Conservation (phyloP, 768 basidiomycete genomes). For the Tricholoma flavovirens region DNA sequence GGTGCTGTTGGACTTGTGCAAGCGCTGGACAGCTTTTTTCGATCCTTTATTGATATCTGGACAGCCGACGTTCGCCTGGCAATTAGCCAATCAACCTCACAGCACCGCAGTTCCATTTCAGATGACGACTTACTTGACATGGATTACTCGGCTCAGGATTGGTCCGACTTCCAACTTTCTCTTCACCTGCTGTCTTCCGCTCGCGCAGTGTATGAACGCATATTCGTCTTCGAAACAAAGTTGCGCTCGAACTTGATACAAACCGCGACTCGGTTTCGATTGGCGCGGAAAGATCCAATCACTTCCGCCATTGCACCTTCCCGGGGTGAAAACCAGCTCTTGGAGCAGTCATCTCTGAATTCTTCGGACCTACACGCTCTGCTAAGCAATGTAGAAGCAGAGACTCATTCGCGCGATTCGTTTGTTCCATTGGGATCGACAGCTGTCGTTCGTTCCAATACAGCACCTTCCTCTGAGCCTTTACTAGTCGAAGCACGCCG, state of each 20-base stretch:
- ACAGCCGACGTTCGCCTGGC: constrained; percentile 45
- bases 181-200: constrained; percentile 82
- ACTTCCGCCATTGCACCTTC: constrained; percentile 53
- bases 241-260: constrained; percentile 55
- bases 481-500: constrained; percentile 51
- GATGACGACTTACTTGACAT: constrained; percentile 68
- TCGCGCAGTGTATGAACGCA: constrained; percentile 62
- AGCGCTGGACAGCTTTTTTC: constrained; percentile 67
- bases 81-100: constrained; percentile 23
- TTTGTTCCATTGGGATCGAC: constrained; percentile 25
- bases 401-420: constrained; percentile 22
- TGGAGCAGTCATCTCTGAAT: constrained; percentile 83
- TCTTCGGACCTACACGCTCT: constrained; percentile 67
- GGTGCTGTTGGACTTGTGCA: constrained; percentile 68
- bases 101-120: constrained; percentile 24
- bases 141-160: constrained; percentile 87
- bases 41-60: constrained; percentile 64
- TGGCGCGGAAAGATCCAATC: constrained; percentile 47
- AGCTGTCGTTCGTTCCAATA: constrained; percentile 24
- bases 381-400: constrained; percentile 46
- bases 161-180: constrained; percentile 78
- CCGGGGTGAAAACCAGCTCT: constrained; percentile 64
- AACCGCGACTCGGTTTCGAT: constrained; percentile 53
- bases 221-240: constrained; percentile 64
- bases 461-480: constrained; percentile 24